Conservation (phyloP, 768 basidiomycete species). For the Amanita pseudoporphyria region DNA sequence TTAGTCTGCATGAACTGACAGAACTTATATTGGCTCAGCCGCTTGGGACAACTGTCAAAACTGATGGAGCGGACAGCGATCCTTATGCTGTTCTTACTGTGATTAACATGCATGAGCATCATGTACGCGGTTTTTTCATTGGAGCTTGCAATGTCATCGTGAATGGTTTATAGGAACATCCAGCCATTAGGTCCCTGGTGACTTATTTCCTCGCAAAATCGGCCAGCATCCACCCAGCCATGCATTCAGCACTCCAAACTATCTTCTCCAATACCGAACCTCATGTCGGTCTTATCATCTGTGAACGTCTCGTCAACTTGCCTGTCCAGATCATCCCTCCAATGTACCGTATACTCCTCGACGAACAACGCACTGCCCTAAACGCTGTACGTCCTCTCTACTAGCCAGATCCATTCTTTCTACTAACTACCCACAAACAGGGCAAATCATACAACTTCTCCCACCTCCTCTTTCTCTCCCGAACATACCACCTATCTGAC, state of each 20-base stretch:
- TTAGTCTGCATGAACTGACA: conserved; percentile 66
- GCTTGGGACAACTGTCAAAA: conserved; percentile 88
- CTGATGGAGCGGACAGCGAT: conserved; percentile 83
- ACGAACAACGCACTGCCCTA: conserved; percentile 71
- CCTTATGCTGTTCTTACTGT: conserved; percentile 85
- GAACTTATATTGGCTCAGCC: conserved; percentile 74
- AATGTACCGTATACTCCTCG: conserved; percentile 81
- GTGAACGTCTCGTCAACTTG: conserved; percentile 90
- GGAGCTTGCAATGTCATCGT: background rate
- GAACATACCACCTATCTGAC: conserved; percentile 64
- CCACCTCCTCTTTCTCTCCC: conserved; percentile 68
- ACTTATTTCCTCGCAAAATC: conserved; percentile 64
- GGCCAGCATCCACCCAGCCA: conserved; percentile 33
- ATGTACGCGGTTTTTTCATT: conserved; percentile 30
- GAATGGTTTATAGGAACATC: conserved; percentile 50
- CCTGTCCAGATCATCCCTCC: conserved; percentile 89
- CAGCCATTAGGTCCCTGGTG: conserved; percentile 59
- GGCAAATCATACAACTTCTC: conserved; percentile 61
- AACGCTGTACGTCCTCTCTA: conserved; percentile 45
- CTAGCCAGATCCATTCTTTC: no score
- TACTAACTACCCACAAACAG: no score
- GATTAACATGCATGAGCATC: conserved; percentile 65
- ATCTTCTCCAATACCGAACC: conserved; percentile 41
- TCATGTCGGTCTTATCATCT: conserved; percentile 77
- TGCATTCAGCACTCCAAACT: conserved; percentile 43